These are phyloP conservation scores for Cicer cuneatum DNA, from an alignment of 306 rosid species.

Conservation along the genomic window DNA sequence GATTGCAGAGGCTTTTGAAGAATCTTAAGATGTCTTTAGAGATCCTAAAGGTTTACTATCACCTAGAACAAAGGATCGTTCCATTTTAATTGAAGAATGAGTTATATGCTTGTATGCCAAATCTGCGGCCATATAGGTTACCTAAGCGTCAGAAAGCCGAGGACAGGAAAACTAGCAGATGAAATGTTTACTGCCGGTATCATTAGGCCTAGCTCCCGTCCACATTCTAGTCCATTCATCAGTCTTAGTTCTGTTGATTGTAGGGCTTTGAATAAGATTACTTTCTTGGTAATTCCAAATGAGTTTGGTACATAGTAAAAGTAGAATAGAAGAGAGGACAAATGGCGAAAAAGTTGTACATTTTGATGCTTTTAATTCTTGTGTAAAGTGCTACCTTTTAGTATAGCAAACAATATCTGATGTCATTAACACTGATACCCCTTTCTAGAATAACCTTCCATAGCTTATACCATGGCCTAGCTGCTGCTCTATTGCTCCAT, in stretches of 20 bases:
- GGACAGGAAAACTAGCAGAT: background rate
- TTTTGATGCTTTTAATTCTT: background rate
- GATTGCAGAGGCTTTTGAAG: background rate
- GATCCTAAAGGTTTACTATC: background rate
- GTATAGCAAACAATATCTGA: background rate
- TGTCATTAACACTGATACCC: background rate
- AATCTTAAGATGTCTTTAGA: background rate
- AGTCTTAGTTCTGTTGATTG: background rate
- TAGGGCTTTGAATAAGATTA: background rate
- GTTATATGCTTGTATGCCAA: background rate
- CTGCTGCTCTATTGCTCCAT: background rate
- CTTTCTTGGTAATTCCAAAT: background rate
- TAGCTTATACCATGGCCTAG: background rate
- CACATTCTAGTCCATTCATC: background rate
- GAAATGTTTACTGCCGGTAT: background rate
- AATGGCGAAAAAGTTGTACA: background rate
- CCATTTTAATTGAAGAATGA: background rate
- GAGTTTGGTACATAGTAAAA: background rate
- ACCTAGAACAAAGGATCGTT: background rate
- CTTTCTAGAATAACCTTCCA: slow-evolving; percentile 7
- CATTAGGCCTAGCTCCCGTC: background rate
- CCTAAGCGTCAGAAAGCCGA: background rate
- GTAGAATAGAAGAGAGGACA: background rate
- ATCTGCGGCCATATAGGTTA: background rate
- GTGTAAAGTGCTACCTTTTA: background rate